phyloP scores from a whole-genome alignment of 306 rosid genomes.

The Astragalus membranaceus region DNA sequence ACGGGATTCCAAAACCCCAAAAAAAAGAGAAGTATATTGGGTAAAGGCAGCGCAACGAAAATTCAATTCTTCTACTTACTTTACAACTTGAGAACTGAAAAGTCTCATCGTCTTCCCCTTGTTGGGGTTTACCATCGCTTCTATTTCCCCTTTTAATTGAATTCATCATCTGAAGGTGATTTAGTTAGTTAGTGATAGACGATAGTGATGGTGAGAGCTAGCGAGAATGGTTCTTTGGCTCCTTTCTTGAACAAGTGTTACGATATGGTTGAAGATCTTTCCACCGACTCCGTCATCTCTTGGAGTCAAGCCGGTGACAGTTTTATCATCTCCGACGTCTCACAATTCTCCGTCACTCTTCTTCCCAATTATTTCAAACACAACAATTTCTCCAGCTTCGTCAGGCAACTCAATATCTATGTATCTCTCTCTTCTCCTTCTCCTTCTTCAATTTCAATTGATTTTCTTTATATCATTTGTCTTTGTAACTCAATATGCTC shows the following conservation, averaged over 20 bases:
- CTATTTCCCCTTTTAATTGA: too few relatives aligned
- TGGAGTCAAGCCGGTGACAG: slow-evolving; percentile 40
- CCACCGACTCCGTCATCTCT: slow-evolving; percentile 49
- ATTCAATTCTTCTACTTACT: not conserved
- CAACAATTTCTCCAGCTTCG: slow-evolving; percentile 81
- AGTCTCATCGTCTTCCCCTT: not conserved
- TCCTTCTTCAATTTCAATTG: not conserved
- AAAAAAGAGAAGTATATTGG: not conserved
- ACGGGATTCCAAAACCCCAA: not conserved
- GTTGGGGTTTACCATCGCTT: not conserved
- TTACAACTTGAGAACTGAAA: not conserved
- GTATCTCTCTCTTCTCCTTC: slow-evolving; percentile 2
- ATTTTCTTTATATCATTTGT: not conserved
- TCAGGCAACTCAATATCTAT: slow-evolving; percentile 86
- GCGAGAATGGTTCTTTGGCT: slow-evolving; percentile 34
- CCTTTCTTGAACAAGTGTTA: slow-evolving; percentile 75
- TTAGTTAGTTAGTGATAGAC: not conserved
- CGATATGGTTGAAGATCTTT: slow-evolving; percentile 61
- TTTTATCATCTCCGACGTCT: slow-evolving; percentile 51
- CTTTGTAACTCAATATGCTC: not conserved
- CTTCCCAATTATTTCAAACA: slow-evolving; percentile 77
- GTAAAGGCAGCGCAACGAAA: not conserved
- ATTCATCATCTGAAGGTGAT: too few relatives aligned
- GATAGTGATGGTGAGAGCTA: slow-evolving; percentile 45
- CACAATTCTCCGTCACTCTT: slow-evolving; percentile 54